Evolutionary conservation across 495 filamentous ascomycete genomes (phyloP).

Genomic region (Elasticomyces elasticus): DNA sequence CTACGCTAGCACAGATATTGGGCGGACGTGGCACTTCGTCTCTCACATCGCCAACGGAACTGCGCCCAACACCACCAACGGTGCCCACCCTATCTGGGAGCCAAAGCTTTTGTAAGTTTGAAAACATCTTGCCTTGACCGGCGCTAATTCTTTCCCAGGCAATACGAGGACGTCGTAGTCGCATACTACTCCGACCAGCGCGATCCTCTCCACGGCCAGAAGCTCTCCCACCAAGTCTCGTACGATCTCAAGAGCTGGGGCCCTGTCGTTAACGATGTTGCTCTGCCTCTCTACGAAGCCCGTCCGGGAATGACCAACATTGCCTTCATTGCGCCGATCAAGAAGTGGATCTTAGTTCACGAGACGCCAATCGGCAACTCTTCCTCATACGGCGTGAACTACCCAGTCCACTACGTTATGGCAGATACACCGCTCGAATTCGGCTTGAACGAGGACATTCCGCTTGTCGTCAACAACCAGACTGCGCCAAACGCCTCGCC

Average conservation of each 20-base stretch:
- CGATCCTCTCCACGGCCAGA: slow-evolving; percentile 54
- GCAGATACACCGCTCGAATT: slow-evolving; percentile 45
- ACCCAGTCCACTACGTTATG: slow-evolving; percentile 49
- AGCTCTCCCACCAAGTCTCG: slow-evolving; percentile 51
- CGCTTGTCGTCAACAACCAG: slow-evolving; percentile 22
- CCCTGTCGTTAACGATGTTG: slow-evolving; percentile 49
- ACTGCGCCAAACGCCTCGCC: slow-evolving; percentile 40
- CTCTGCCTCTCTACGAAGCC: slow-evolving; percentile 46
- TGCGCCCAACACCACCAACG: slow-evolving; percentile 49
- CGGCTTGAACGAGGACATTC: not conserved
- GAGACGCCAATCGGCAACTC: slow-evolving; percentile 29
- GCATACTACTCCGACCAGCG: slow-evolving; percentile 63
- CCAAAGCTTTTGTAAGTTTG: slow-evolving; percentile 36
- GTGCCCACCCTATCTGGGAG: slow-evolving; percentile 59
- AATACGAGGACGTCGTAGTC: slow-evolving; percentile 45
- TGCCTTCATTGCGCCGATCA: slow-evolving; percentile 45
- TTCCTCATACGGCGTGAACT: slow-evolving; percentile 42
- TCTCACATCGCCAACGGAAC: slow-evolving; percentile 55
- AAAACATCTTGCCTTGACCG: not conserved
- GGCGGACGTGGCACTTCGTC: slow-evolving; percentile 54
- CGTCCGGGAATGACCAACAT: slow-evolving; percentile 61
- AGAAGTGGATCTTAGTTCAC: slow-evolving; percentile 51
- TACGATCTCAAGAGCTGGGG: slow-evolving; percentile 50
- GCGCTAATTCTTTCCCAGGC: slow-evolving; percentile 24
- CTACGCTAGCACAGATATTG: slow-evolving; percentile 50